phyloP scores from a whole-genome alignment of 192 early-diverging fungal species.

The Backusella liffmaniae region DNA sequence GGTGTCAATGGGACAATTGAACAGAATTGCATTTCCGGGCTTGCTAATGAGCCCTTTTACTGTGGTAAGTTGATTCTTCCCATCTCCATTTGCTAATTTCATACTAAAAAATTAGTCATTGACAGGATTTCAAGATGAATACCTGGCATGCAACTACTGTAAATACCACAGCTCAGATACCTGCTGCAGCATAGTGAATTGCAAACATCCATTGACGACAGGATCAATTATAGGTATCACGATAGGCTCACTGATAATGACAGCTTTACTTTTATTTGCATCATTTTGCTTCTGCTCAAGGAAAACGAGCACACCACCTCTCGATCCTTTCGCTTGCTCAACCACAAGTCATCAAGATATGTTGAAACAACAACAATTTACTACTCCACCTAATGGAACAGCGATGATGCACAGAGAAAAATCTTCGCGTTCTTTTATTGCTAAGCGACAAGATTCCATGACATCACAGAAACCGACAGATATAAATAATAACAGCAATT shows the following conservation, averaged over 20 bases:
- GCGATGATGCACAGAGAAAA: background rate
- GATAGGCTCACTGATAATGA: background rate
- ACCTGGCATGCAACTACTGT: conserved; percentile 16
- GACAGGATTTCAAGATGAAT: conserved; percentile 4
- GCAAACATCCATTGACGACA: background rate
- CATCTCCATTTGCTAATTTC: background rate
- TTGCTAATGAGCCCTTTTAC: conserved; percentile 28
- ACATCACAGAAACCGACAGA: background rate
- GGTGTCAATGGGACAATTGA: conserved; percentile 20
- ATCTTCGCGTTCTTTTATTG: background rate
- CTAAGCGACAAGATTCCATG: background rate
- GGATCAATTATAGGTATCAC: conserved; percentile 25
- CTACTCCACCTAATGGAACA: background rate
- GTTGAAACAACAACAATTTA: background rate
- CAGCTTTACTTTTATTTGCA: background rate
- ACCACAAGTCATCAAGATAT: background rate
- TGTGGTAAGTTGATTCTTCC: conserved; percentile 20
- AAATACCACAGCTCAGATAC: background rate
- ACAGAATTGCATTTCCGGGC: conserved; percentile 21
- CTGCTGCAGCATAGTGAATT: conserved; percentile 10
- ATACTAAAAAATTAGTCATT: background rate
- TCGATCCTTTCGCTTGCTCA: background rate
- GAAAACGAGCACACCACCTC: background rate
- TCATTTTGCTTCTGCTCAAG: background rate
- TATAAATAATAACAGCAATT: background rate